phyloP scores from a whole-genome alignment of 352 stramenopile genomes.

The Pythium insidiosum region DNA sequence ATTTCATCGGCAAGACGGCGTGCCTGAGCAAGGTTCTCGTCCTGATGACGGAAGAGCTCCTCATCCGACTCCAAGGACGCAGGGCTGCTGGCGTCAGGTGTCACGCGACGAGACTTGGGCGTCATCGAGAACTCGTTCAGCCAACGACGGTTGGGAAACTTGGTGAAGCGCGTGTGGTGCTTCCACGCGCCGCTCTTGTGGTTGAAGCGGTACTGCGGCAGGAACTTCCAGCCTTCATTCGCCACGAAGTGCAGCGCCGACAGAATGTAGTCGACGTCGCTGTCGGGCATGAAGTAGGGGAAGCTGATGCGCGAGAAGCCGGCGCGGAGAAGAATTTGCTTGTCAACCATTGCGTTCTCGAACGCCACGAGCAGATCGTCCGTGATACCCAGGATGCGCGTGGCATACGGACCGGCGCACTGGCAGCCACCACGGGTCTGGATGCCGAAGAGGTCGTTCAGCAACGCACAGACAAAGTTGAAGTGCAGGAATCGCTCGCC shows the following conservation, averaged over 20 bases:
- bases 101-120: neutral
- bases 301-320: slow-evolving; percentile 91
- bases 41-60: slow-evolving; percentile 7
- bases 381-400: slow-evolving; percentile 85
- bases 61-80: neutral
- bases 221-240: slow-evolving; percentile 82
- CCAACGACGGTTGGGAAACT: slow-evolving; percentile 19
- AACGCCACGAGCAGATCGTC: slow-evolving; percentile 48
- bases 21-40: slow-evolving; percentile 14
- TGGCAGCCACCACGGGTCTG: slow-evolving; percentile 59
- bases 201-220: slow-evolving; percentile 92
- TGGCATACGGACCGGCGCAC: slow-evolving; percentile 87
- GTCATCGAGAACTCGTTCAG: slow-evolving; percentile 15
- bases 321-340: slow-evolving; percentile 86
- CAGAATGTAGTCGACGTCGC: slow-evolving; percentile 88
- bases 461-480: slow-evolving; percentile 93
- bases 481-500: slow-evolving; percentile 89
- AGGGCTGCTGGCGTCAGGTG: neutral
- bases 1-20: slow-evolving; percentile 11
- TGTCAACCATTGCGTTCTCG: slow-evolving; percentile 79
- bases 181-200: slow-evolving; percentile 91
- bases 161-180: slow-evolving; percentile 33
- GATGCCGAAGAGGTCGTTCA: slow-evolving; percentile 97
- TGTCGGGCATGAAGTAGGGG: slow-evolving; percentile 57
- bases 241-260: slow-evolving; percentile 87